phyloP scores from a whole-genome alignment of 1,139 yeast species.

The Trichomonascaceae sp. region DNA sequence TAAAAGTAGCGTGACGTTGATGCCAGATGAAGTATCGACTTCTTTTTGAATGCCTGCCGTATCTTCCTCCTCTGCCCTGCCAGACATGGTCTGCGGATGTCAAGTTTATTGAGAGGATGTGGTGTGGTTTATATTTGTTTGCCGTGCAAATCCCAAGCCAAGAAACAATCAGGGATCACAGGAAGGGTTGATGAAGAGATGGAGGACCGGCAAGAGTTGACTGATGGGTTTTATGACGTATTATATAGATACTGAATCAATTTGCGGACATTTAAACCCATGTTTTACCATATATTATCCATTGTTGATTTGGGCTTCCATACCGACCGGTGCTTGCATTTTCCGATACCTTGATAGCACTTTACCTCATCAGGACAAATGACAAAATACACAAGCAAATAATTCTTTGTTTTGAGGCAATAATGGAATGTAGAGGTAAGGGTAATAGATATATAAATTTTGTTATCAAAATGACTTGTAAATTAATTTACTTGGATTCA shows the following conservation, averaged over 20 bases:
- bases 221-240: neutral
- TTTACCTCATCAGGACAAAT: neutral
- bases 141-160: neutral
- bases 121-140: neutral
- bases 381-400: too few species aligned
- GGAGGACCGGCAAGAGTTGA: too few species aligned
- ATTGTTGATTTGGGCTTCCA: too few species aligned
- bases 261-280: neutral
- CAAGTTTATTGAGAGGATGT: neutral
- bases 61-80: neutral
- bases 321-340: neutral
- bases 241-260: too few species aligned
- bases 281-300: too few species aligned
- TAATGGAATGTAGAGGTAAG: neutral
- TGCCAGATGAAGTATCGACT: slow-evolving; percentile 1
- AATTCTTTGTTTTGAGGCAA: neutral
- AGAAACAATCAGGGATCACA: neutral
- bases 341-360: neutral
- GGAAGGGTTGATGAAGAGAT: too few species aligned
- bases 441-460: neutral
- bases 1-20: slow-evolving; percentile 23
- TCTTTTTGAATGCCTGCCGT: neutral
- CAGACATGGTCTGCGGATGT: neutral
- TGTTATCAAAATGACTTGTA: too few species aligned
- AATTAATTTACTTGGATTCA: too few species aligned